Base-by-base conservation (phyloP, 345 rosid species). In the Punica granatum region DNA sequence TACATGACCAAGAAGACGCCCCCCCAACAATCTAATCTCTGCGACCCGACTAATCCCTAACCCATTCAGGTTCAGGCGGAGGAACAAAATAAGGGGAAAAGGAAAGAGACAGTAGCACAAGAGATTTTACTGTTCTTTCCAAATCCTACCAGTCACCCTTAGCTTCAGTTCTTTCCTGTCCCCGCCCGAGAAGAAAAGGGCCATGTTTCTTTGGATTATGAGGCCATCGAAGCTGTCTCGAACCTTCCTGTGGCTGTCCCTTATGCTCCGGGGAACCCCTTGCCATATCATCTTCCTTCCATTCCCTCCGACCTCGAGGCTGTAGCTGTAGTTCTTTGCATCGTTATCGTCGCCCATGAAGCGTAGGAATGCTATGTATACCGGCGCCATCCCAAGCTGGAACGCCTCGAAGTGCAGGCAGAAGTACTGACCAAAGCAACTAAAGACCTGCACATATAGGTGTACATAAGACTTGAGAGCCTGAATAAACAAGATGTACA, bases 171-270 rank as follows among this genome's bases (percentile, higher is more conserved):
- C 96, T 67, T 86, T 85, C 77, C 90, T 67, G 68, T 89, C 96
- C 21, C 92, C 92, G 1, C 96, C 92, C 0, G 96, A 87, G 80
- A 89, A 87, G 81, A 87, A 89, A 37, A 89, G 86, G 19, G 96
- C 90, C 90, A 87, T 87, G 71, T 77, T 89, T 60, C 96, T 84
- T 28, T 86, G 96, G 65, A 89, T 89, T 26, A 89, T 84, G 35
- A 89, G 88, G 25, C 96, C 96, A 23, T 89, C 96, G 21, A 83
- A 89, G 67, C 96, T 87, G 74, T 87, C 96, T 0, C 92, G 92
- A 46, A 89, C 96, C 77, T 89, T 84, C 43, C 86, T 69, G 61
- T 89, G 92, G 77, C 90, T 81, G 75, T 89, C 96, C 69, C 92
- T 70, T 69, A 86, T 81, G 83, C 96, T 89, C 73, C 96, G 72